These are phyloP conservation scores for Cutaneotrichosporon sp. DNA, from an alignment of 1,284 basidiomycete species.

Conservation along the genomic window DNA sequence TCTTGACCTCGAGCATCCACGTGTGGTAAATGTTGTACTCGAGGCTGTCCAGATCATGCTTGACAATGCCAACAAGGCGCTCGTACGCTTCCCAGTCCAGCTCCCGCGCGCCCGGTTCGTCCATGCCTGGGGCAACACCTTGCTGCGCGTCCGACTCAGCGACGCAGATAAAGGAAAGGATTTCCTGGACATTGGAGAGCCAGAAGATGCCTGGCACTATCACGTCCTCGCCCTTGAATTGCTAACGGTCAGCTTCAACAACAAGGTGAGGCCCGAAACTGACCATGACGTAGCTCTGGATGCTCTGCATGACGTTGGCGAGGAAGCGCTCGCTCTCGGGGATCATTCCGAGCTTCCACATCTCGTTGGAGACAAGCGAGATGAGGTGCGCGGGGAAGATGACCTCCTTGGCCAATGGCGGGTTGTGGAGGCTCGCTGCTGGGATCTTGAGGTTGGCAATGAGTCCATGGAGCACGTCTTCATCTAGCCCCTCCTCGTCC, in stretches of 20 bases:
- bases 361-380: constrained; percentile 95
- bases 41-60: constrained; percentile 95
- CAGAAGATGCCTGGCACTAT: constrained; percentile 97
- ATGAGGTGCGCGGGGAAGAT: constrained; percentile 99
- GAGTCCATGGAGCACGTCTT: constrained; percentile 89
- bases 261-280: constrained; percentile 38
- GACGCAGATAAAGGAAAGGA: constrained; percentile 97
- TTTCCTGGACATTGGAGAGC: constrained; percentile 99
- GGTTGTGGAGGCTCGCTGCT: constrained; percentile 82
- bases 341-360: constrained; percentile 99
- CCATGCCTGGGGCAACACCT: constrained; percentile 94
- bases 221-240: constrained; percentile 87
- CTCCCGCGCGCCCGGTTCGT: constrained; percentile 86
- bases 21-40: constrained; percentile 99
- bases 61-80: constrained; percentile 92
- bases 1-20: constrained; percentile 99
- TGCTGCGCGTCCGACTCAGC: constrained; percentile 98
- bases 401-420: constrained; percentile 93
- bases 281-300: constrained; percentile 98
- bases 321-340: constrained; percentile 96
- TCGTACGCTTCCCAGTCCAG: constrained; percentile 99
- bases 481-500: constrained; percentile 85
- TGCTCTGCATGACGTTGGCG: constrained; percentile 97
- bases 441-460: constrained; percentile 92
- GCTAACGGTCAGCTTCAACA: constrained; percentile 33